Evolutionary conservation across 2,329 filamentous ascomycete genomes (phyloP).

Genomic region (Shiraia sp.): DNA sequence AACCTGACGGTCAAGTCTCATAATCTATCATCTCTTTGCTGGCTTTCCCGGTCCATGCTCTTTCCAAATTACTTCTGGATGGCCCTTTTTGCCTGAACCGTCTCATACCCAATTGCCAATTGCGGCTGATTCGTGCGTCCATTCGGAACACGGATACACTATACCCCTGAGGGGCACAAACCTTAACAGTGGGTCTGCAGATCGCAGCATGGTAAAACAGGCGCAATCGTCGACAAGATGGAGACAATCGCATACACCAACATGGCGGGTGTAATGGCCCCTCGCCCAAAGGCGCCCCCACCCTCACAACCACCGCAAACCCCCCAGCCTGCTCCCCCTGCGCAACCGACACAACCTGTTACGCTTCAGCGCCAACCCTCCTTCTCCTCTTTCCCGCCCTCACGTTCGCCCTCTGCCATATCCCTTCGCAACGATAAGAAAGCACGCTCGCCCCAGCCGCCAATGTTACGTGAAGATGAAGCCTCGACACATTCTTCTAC

Average conservation of each 20-base stretch:
- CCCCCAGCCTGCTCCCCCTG: conserved; percentile 1
- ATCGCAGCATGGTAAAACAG: conserved; percentile 20
- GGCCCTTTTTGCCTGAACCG: not conserved
- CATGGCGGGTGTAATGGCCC: conserved; percentile 39
- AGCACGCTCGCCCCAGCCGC: conserved; percentile 41
- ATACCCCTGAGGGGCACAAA: conserved; percentile 18
- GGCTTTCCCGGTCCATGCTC: too few relatives aligned
- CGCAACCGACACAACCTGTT: conserved; percentile 17
- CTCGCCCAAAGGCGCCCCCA: conserved; percentile 20
- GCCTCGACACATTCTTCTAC: conserved; percentile 33
- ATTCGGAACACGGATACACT: conserved; percentile 7
- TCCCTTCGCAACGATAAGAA: conserved; percentile 42
- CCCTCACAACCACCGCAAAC: not conserved
- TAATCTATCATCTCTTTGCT: too few relatives aligned
- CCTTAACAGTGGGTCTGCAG: conserved; percentile 21
- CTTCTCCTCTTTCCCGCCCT: conserved; percentile 49
- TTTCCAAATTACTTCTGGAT: not conserved
- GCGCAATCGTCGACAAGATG: conserved; percentile 18
- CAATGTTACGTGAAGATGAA: conserved; percentile 39
- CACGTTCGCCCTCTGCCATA: conserved; percentile 43
- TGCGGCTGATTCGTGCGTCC: conserved; percentile 1
- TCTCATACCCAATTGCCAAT: not conserved
- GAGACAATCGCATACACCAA: conserved; percentile 16
- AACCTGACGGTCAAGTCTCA: not conserved
- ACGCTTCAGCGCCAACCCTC: conserved; percentile 47